phyloP scores from a whole-genome alignment of 768 basidiomycete genomes.

The Panaeolus papilionaceus region DNA sequence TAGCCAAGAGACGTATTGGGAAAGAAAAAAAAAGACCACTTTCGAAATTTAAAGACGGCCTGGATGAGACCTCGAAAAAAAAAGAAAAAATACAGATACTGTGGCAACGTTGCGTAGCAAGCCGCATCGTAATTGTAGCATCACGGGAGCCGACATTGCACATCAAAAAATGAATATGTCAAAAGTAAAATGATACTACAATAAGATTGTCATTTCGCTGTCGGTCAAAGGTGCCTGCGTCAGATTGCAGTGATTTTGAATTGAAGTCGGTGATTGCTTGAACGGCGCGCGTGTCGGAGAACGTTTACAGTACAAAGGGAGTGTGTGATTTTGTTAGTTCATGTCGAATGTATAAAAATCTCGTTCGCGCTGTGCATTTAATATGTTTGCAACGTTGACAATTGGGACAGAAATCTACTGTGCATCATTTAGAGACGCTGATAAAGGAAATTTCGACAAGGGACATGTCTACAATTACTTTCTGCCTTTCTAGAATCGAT shows the following conservation, averaged over 20 bases:
- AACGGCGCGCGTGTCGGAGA: not conserved
- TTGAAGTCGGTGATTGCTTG: constrained; percentile 8
- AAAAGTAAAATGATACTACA: not conserved
- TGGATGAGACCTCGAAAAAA: not conserved
- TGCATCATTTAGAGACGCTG: not conserved
- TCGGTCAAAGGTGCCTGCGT: not conserved
- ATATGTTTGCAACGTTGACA: too few relatives aligned
- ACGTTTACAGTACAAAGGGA: not conserved
- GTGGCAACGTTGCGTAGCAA: not conserved
- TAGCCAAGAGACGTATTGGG: not conserved
- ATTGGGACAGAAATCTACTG: not conserved
- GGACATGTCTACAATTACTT: not conserved
- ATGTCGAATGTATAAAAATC: not conserved
- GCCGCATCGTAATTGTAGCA: not conserved
- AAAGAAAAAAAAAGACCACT: not conserved
- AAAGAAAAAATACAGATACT: not conserved
- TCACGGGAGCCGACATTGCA: not conserved
- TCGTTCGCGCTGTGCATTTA: not conserved
- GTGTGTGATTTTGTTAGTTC: too few relatives aligned
- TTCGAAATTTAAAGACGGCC: not conserved
- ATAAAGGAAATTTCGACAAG: constrained; percentile 1
- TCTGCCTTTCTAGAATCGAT: not conserved
- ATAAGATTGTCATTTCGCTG: not conserved
- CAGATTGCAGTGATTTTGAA: not conserved
- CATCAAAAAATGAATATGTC: not conserved